These are phyloP conservation scores for Aspergillus nidulans DNA, from an alignment of 495 filamentous ascomycete genomes.

Conservation along the genomic window DNA sequence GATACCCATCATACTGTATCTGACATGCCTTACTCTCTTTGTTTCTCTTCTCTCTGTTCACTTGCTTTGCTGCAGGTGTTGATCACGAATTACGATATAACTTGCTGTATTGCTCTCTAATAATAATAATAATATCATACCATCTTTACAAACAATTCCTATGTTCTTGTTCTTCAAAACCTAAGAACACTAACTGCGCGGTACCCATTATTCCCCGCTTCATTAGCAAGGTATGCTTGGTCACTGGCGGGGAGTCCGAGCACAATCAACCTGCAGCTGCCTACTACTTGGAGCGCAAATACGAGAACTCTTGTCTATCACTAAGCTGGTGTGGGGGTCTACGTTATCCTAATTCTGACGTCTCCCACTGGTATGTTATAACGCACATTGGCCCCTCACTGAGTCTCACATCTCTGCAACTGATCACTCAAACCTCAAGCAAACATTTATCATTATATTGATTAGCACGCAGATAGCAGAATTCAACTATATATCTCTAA, in stretches of 20 bases:
- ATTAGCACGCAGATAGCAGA: neutral
- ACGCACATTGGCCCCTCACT: too few species aligned
- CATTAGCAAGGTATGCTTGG: neutral
- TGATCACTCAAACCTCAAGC: neutral
- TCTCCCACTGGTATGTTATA: too few species aligned
- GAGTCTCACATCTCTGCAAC: neutral
- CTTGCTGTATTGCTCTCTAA: constrained; percentile 7
- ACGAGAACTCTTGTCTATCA: too few species aligned
- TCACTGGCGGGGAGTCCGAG: neutral
- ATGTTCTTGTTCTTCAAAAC: neutral
- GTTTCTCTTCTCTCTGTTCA: neutral
- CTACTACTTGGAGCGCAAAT: too few species aligned
- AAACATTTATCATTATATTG: neutral
- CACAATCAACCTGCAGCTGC: neutral
- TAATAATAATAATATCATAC: constrained; percentile 1
- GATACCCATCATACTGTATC: constrained; percentile 18
- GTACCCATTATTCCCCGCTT: neutral
- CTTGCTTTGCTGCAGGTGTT: neutral
- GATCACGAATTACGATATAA: constrained; percentile 7
- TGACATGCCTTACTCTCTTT: neutral
- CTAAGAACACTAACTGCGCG: neutral
- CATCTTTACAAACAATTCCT: neutral
- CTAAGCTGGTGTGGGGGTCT: too few species aligned
- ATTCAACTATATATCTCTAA: neutral
- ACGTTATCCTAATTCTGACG: too few species aligned